These are phyloP conservation scores for Puccinia coronata DNA, from an alignment of 1,284 basidiomycete species.

Conservation along the genomic window DNA sequence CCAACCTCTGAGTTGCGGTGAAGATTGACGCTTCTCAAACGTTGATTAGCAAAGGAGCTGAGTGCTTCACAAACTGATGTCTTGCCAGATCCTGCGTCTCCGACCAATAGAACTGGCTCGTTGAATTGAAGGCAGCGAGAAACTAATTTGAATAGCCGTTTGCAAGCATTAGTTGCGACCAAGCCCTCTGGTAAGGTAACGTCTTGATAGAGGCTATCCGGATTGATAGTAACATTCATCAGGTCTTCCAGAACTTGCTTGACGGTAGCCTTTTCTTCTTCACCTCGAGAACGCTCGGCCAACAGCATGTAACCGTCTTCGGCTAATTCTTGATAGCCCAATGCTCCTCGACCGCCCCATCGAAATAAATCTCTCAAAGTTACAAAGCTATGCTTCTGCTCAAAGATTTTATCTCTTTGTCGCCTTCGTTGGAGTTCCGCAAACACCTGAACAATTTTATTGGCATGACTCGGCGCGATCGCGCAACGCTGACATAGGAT, in stretches of 20 bases:
- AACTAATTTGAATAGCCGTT: conserved; percentile 80
- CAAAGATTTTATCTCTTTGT: conserved; percentile 88
- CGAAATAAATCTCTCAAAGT: conserved; percentile 96
- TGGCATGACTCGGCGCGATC: conserved; percentile 89
- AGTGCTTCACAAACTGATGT: conserved; percentile 94
- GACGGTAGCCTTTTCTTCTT: conserved; percentile 83
- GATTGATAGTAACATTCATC: conserved; percentile 81
- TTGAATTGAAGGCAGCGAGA: conserved; percentile 81
- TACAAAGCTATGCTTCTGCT: conserved; percentile 94
- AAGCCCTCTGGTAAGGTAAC: conserved; percentile 60
- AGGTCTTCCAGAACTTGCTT: conserved; percentile 88
- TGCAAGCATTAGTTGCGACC: conserved; percentile 92
- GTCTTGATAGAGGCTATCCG: conserved; percentile 58
- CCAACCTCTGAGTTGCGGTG: conserved; percentile 99
- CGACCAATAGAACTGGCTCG: conserved; percentile 95
- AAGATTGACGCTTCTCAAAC: conserved; percentile 80
- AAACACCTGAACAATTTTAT: conserved; percentile 88
- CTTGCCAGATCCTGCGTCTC: conserved; percentile 96
- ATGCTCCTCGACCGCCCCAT: conserved; percentile 84
- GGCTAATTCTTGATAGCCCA: conserved; percentile 87
- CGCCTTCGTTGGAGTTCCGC: conserved; percentile 88
- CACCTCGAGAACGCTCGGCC: conserved; percentile 81
- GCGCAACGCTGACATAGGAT: conserved; percentile 85
- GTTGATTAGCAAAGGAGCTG: conserved; percentile 69
- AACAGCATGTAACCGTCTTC: conserved; percentile 98